A percentile compares a stretch with the other conserved stretches of the same genome.
Conservation (phyloP, 2,329 filamentous ascomycete genomes). For the Colletotrichum orchidophilum region DNA sequence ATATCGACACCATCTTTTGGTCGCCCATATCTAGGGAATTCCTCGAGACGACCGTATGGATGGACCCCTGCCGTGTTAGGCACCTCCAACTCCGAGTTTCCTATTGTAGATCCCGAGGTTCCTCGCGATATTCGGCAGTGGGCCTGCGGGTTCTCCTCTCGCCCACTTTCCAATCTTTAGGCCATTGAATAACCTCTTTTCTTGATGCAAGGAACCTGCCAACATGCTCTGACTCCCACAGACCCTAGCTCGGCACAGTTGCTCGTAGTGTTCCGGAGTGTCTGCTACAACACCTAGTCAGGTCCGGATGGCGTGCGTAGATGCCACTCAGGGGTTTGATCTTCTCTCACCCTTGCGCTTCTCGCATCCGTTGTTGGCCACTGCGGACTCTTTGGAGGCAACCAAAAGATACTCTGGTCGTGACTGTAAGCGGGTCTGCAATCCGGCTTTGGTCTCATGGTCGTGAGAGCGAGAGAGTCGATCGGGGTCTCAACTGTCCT, state of each 20-base stretch:
- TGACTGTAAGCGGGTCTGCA: not conserved
- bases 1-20: not conserved
- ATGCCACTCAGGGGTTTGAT: conserved; percentile 23
- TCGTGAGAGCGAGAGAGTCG: not conserved
- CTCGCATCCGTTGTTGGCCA: not conserved
- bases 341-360: not conserved
- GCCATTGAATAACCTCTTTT: conserved; percentile 10
- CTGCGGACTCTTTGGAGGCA: not conserved
- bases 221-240: not conserved
- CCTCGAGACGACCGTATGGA: not conserved
- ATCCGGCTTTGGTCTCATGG: not conserved
- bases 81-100: conserved; percentile 16
- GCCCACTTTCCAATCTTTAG: conserved; percentile 4
- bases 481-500: conserved; percentile 7
- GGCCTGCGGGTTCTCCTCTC: not conserved
- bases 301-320: not conserved
- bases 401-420: not conserved
- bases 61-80: conserved; percentile 3
- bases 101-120: conserved; percentile 18
- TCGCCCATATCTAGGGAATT: not conserved
- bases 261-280: conserved; percentile 16
- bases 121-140: conserved; percentile 14
- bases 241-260: conserved; percentile 16
- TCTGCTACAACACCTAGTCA: conserved; percentile 16
- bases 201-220: conserved; percentile 24